Percentiles rank a stretch among this genome's conserved stretches.
Evolutionary conservation across 305 asterid genomes (phyloP).

Genomic region (Ajuga reptans): DNA sequence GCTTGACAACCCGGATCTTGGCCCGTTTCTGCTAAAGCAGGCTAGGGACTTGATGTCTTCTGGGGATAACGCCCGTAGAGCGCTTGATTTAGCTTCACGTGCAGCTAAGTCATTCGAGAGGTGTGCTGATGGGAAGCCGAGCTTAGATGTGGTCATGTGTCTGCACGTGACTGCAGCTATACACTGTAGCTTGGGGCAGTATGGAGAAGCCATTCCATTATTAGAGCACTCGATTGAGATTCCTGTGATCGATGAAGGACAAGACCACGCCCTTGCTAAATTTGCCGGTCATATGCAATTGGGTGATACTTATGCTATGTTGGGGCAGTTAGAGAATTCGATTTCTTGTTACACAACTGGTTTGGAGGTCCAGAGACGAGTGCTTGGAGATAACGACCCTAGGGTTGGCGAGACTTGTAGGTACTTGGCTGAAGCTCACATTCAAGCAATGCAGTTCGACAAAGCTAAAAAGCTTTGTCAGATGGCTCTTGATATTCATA

Average conservation of each 20-base stretch:
- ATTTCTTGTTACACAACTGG: slow-evolving; percentile 60
- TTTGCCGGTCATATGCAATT: slow-evolving; percentile 90
- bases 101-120: slow-evolving; percentile 76
- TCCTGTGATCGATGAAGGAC: slow-evolving; percentile 64
- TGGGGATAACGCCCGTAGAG: slow-evolving; percentile 64
- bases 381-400: slow-evolving; percentile 65
- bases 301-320: slow-evolving; percentile 81
- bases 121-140: slow-evolving; percentile 59
- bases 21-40: slow-evolving; percentile 77
- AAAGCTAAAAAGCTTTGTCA: slow-evolving; percentile 73
- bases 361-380: slow-evolving; percentile 55
- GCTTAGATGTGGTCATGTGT: slow-evolving; percentile 70
- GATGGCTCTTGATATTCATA: slow-evolving; percentile 70
- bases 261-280: slow-evolving; percentile 84
- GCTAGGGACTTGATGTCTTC: slow-evolving; percentile 78
- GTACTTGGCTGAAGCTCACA: slow-evolving; percentile 80
- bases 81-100: slow-evolving; percentile 65
- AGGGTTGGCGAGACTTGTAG: slow-evolving; percentile 81
- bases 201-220: slow-evolving; percentile 66
- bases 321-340: slow-evolving; percentile 79
- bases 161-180: slow-evolving; percentile 82
- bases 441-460: slow-evolving; percentile 79
- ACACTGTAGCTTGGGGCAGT: slow-evolving; percentile 65
- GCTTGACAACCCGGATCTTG: slow-evolving; percentile 65
- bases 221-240: slow-evolving; percentile 63